Conservation (phyloP, 768 basidiomycete genomes). For the Leccinum longicurvipes region DNA sequence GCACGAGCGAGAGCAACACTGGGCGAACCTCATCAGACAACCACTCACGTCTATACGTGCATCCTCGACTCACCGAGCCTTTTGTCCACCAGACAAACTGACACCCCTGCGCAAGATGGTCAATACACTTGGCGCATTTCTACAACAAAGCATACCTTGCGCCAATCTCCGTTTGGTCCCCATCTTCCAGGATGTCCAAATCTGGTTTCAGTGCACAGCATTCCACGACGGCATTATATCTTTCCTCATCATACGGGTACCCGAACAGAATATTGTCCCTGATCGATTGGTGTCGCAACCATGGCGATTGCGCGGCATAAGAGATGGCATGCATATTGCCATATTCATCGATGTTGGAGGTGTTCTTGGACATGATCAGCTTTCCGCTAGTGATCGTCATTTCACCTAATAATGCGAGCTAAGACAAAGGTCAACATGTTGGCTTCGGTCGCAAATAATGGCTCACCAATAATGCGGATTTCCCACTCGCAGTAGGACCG, state of each 20-base stretch:
- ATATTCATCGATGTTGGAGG: slow-evolving; percentile 53
- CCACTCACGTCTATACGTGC: background rate
- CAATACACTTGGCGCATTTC: background rate
- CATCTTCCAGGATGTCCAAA: slow-evolving; percentile 80
- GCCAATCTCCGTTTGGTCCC: slow-evolving; percentile 83
- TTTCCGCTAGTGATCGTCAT: slow-evolving; percentile 36
- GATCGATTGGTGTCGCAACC: slow-evolving; percentile 70
- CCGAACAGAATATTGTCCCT: slow-evolving; percentile 82
- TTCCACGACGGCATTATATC: slow-evolving; percentile 75
- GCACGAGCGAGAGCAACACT: slow-evolving; percentile 83
- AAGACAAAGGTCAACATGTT: background rate
- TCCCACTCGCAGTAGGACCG: slow-evolving; percentile 48
- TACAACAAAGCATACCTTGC: slow-evolving; percentile 40
- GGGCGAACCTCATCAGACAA: slow-evolving; percentile 2
- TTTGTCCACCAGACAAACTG: slow-evolving; percentile 78
- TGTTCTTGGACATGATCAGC: slow-evolving; percentile 42
- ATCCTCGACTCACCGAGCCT: slow-evolving; percentile 55
- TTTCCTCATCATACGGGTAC: slow-evolving; percentile 60
- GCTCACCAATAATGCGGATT: slow-evolving; percentile 44
- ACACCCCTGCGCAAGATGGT: slow-evolving; percentile 47
- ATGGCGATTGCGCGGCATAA: slow-evolving; percentile 71
- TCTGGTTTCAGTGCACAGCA: slow-evolving; percentile 82
- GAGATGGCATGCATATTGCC: slow-evolving; percentile 64
- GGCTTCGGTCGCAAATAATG: background rate
- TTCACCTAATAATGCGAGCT: slow-evolving; percentile 39